Evolutionary conservation across 768 basidiomycete species (phyloP).

Genomic region (Punctularia strigosozonata): DNA sequence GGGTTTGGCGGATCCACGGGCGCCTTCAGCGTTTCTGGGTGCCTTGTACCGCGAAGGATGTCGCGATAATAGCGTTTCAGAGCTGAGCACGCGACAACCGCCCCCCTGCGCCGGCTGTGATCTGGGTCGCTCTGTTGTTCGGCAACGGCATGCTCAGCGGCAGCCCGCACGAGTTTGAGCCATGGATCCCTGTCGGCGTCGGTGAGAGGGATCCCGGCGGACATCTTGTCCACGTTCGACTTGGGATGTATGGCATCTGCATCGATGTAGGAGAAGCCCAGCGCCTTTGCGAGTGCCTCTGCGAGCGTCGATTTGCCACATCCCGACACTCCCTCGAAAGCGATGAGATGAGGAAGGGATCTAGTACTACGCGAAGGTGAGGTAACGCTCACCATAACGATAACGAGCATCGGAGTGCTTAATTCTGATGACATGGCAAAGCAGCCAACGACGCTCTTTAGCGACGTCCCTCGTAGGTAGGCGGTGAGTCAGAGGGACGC

Average conservation of each 20-base stretch:
- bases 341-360: no score
- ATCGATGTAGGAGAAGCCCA: slow-evolving; percentile 73
- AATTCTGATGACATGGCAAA: no score
- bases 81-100: slow-evolving; percentile 83
- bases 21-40: slow-evolving; percentile 13
- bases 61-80: slow-evolving; percentile 75
- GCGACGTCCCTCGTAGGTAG: no score
- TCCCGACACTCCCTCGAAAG: slow-evolving; percentile 72
- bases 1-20: slow-evolving; percentile 17
- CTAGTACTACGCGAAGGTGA: no score
- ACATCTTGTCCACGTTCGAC: slow-evolving; percentile 84
- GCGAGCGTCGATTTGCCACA: slow-evolving; percentile 70
- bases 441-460: no score
- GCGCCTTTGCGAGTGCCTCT: slow-evolving; percentile 39
- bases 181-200: slow-evolving; percentile 83
- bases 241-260: slow-evolving; percentile 82
- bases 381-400: no score
- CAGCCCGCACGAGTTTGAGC: slow-evolving; percentile 61
- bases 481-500: no score
- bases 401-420: no score
- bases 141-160: slow-evolving; percentile 36
- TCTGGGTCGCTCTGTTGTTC: slow-evolving; percentile 12
- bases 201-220: slow-evolving; percentile 56
- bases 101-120: slow-evolving; percentile 26
- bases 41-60: slow-evolving; percentile 51